A percentile compares a stretch with the other conserved stretches of the same genome.
phyloP scores from a whole-genome alignment of 257 asterid genomes.

The Ilex aquifolium region DNA sequence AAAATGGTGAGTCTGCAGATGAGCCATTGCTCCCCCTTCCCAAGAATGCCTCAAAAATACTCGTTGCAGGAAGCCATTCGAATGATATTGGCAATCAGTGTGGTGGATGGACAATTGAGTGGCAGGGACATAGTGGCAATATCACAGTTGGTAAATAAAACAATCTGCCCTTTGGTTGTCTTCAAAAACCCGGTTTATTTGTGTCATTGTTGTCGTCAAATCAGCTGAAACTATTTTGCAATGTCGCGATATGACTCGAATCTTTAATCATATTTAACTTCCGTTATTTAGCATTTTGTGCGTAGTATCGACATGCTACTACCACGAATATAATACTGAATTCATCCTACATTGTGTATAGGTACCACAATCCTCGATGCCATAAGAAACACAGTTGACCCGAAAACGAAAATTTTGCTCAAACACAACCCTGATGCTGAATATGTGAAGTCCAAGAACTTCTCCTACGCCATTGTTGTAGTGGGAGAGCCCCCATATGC shows the following conservation, averaged over 20 bases:
- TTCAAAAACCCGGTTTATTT: no score
- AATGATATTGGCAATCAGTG: neutral
- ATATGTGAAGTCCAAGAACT: neutral
- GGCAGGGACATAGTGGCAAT: neutral
- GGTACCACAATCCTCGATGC: neutral
- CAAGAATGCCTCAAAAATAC: neutral
- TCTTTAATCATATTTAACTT: no score
- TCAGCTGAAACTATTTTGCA: no score
- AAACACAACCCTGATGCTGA: neutral
- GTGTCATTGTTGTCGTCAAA: no score
- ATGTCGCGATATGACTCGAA: no score
- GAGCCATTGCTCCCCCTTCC: neutral
- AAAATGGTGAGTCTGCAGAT: neutral
- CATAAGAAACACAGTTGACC: neutral
- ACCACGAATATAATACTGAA: no score
- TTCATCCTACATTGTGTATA: neutral
- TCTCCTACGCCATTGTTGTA: conserved; percentile 1
- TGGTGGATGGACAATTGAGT: conserved; percentile 1
- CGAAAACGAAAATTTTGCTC: neutral
- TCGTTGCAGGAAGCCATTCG: neutral
- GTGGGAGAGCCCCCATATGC: neutral
- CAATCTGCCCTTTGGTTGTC: no score
- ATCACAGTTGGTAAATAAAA: neutral
- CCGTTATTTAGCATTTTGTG: no score
- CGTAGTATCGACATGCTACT: no score